A percentile compares a stretch with the other conserved stretches of the same genome.
These are phyloP conservation scores for Cubamyces sp. DNA, from an alignment of 768 basidiomycete species.

Conservation along the genomic window DNA sequence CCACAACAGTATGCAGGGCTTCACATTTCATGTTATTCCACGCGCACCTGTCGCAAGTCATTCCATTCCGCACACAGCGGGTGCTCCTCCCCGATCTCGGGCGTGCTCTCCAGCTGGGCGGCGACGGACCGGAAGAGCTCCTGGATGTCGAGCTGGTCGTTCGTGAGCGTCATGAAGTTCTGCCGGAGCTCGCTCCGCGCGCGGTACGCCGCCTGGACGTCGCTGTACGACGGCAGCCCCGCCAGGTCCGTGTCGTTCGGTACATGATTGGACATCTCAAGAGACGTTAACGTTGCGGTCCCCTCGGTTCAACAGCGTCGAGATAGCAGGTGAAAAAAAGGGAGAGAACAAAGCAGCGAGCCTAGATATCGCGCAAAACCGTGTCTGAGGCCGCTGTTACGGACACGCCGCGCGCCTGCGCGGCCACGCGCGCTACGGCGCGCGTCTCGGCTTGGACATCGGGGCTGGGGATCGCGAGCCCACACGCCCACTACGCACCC, in stretches of 20 bases:
- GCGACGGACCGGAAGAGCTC: constrained; percentile 33
- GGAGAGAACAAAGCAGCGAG: neutral
- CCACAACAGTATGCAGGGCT: no score
- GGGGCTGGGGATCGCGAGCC: no score
- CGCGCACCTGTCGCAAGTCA: constrained; percentile 30
- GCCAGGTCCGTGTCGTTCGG: constrained; percentile 1
- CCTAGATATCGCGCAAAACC: neutral
- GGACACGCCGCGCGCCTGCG: no score
- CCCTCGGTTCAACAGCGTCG: no score
- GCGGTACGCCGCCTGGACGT: constrained; percentile 21
- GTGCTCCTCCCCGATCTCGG: constrained; percentile 31
- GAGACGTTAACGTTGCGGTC: no score
- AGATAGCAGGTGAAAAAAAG: neutral
- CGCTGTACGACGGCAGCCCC: constrained; percentile 21
- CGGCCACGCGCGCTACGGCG: no score
- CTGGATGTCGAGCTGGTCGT: constrained; percentile 35
- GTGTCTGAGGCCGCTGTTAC: neutral
- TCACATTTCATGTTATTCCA: no score
- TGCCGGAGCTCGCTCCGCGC: constrained; percentile 28
- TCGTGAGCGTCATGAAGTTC: constrained; percentile 29
- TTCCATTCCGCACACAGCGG: constrained; percentile 32
- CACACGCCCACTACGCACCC: no score
- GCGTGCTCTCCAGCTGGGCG: constrained; percentile 31
- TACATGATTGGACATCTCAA: neutral
- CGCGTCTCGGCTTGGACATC: no score